These are phyloP conservation scores for Phytophthora sp. DNA, from an alignment of 352 stramenopile species.

Conservation along the genomic window DNA sequence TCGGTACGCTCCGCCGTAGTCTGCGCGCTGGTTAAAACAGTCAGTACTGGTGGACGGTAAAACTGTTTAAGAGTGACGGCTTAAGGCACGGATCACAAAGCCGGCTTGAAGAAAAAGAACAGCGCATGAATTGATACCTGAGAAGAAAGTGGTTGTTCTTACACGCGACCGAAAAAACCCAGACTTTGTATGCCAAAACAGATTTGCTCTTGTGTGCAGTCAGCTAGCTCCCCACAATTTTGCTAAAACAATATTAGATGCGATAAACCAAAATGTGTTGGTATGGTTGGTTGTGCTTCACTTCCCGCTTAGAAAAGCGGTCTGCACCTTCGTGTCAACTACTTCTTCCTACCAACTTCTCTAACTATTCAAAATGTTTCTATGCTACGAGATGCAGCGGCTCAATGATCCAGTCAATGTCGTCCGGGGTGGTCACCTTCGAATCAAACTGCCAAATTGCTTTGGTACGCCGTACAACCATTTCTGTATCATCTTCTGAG, in stretches of 20 bases:
- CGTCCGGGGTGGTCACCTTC: slow-evolving; percentile 24
- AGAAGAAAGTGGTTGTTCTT: neutral
- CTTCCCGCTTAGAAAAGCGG: no score
- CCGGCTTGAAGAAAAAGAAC: neutral
- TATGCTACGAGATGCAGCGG: slow-evolving; percentile 33
- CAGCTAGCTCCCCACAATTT: no score
- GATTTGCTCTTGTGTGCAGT: no score
- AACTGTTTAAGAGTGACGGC: slow-evolving; percentile 13
- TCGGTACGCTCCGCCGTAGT: neutral
- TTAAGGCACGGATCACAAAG: slow-evolving; percentile 10
- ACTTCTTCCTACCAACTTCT: no score
- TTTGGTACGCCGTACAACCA: slow-evolving; percentile 17
- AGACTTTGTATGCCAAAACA: no score
- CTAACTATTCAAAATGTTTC: no score
- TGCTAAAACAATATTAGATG: no score
- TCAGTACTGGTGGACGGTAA: slow-evolving; percentile 29
- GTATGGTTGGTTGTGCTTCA: no score
- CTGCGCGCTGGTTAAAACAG: slow-evolving; percentile 11
- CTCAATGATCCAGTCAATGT: slow-evolving; percentile 39
- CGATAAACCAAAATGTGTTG: no score
- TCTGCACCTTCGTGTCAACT: neutral
- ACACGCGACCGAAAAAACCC: no score
- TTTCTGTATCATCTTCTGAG: slow-evolving; percentile 2
- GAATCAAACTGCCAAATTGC: slow-evolving; percentile 40
- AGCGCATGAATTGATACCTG: neutral